phyloP scores from a whole-genome alignment of 192 early-diverging fungal genomes.

The Chytriomyces confervae region DNA sequence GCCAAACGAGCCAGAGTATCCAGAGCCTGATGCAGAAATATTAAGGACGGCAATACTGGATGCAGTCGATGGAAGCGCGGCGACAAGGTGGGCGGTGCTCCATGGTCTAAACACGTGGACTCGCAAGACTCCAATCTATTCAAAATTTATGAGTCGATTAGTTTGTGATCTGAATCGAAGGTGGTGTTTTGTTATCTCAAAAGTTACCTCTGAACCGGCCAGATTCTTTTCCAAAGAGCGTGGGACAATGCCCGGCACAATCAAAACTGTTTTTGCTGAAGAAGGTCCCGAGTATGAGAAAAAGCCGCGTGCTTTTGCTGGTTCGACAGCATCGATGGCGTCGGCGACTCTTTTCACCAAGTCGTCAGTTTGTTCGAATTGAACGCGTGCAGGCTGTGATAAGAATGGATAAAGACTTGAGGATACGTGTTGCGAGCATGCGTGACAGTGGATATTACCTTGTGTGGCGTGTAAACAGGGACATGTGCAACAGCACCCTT shows the following conservation, averaged over 20 bases:
- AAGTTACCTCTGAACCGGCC: constrained; percentile 38
- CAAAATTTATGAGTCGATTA: not conserved
- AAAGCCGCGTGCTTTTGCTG: constrained; percentile 1
- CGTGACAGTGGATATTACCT: not conserved
- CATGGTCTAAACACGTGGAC: constrained; percentile 87
- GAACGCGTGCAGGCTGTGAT: no score
- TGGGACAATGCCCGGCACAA: constrained; percentile 73
- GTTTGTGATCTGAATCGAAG: not conserved
- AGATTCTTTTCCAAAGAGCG: constrained; percentile 56
- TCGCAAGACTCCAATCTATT: constrained; percentile 69
- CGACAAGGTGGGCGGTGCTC: constrained; percentile 73
- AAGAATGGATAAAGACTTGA: no score
- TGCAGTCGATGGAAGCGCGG: constrained; percentile 63
- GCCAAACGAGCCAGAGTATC: constrained; percentile 68
- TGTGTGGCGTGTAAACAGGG: constrained; percentile 51
- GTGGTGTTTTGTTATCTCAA: not conserved
- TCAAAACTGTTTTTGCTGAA: constrained; percentile 75
- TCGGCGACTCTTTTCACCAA: no score
- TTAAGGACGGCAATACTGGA: constrained; percentile 73
- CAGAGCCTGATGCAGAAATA: constrained; percentile 73
- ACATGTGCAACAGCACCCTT: not conserved
- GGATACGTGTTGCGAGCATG: not conserved
- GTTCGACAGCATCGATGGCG: no score
- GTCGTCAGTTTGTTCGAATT: no score
- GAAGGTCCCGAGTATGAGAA: constrained; percentile 82